Base-by-base conservation (phyloP, 2,329 filamentous ascomycete species). In the Fusarium robinianum region DNA sequence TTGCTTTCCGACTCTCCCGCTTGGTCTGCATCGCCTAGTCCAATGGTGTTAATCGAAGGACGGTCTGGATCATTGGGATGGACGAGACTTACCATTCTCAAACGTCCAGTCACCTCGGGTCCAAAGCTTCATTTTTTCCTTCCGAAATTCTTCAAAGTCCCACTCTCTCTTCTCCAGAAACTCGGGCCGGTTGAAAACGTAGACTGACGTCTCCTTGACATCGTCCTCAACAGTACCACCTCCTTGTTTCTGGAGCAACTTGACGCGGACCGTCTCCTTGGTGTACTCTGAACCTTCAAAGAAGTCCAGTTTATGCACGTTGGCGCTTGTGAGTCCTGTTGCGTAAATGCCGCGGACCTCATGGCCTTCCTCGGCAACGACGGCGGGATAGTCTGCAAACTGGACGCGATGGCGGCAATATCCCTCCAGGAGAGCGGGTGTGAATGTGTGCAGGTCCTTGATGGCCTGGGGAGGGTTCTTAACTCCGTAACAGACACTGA, bases 91-190 rank as follows among this genome's bases (percentile, higher is more conserved):
- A 72, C 73, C 69, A 17, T 73, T 46, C 8, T 52, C 69, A 49
- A 76, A 75, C 8, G 65, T 64, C 53, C 73, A 74, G 36, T 74
- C 74, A 19, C 71, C 72, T n/a, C 77, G 67, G 5, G 77, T 76
- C 79, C 79, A 83, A 4, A 62, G 44, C 41, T 64, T 64, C 70
- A 83, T 70, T 72, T 90, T 95, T 50, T 94, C 84, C 58, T 76
- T 75, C 49, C 85, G 81, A 64, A 96, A 97, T 51, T 87, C 82
- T 33, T 85, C 83, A 70, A 90, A 94, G 65, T 95, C 88, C 92
- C 92, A 97, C 66, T 96, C 90, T 15, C 72, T 68, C 21, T 79
- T 73, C 66, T 95, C 89, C 12, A 97, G 70, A 0, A 61, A 24
- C 1, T 67, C 54, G 11, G 71, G 65, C 2, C 72, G 51, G 30